Base-by-base conservation (phyloP, 2,329 filamentous ascomycete genomes). In the Colletotrichum graminicola region DNA sequence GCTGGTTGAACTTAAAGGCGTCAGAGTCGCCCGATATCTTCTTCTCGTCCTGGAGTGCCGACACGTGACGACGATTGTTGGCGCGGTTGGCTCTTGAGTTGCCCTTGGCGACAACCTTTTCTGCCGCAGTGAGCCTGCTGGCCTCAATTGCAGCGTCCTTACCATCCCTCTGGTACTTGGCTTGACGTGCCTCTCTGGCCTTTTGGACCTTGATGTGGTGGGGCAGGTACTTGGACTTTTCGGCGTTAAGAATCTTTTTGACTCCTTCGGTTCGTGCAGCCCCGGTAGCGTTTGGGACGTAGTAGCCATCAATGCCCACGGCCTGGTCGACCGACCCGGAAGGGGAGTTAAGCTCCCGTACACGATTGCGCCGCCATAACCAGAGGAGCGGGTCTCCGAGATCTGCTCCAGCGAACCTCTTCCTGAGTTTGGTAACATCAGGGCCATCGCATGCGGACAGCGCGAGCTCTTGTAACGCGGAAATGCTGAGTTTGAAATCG, bases 211-310 rank as follows among this genome's bases (percentile, higher is more conserved):
- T 97, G 83, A 99, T 96, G 75, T 97, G 95, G 85, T 99, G 96
- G 51, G 96, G 96, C 10, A 99, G 88, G 79, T 99, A 99, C 79
- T 98, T 97, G 36, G 95, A 97, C 84, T 99, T 99, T 80, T 99
- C 96, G 0, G 94, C 94, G 80, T 99, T 97, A 73, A 97, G 88
- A 67, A 99, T 98, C 85, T 95, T 97, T 85, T 97, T 95, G 77
- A 94, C 91, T 36, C 94, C 95, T 83, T 99, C 95, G 0, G 96
- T 98, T 67, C 96, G 90, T 67, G 96, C 96, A 76, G 91, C 93
- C 43, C 96, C 96, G 12, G 94, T 94, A 0, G 87, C 73, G 75
- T 98, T 99, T 0, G 93, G 90, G 51, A 98, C 93, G 78, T 98
- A 98, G 77, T 91, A 91, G 26, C 89, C 90, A 41, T 86, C 85